Conservation (phyloP, 1,284 basidiomycete species). For the Rhodotorula sp. region DNA sequence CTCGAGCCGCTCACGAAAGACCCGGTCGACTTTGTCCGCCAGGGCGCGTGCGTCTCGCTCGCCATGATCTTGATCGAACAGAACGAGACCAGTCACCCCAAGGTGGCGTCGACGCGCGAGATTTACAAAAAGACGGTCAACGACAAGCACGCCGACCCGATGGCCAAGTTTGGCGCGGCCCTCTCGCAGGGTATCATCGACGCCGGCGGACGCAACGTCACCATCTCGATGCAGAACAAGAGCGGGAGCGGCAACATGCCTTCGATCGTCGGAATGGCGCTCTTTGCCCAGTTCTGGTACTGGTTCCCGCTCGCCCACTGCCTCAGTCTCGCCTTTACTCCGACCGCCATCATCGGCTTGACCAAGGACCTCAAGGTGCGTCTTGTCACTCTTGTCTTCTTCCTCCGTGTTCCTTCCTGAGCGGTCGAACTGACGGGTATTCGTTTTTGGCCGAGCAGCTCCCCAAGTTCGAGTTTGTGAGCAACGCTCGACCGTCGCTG, state of each 20-base stretch:
- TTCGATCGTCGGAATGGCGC: slow-evolving; percentile 89
- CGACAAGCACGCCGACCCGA: slow-evolving; percentile 95
- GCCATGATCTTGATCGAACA: slow-evolving; percentile 96
- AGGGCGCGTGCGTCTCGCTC: slow-evolving; percentile 91
- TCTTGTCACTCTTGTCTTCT: not conserved
- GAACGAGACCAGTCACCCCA: slow-evolving; percentile 81
- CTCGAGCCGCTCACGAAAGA: slow-evolving; percentile 96
- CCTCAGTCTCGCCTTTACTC: slow-evolving; percentile 84
- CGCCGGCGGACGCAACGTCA: slow-evolving; percentile 91
- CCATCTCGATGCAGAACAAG: slow-evolving; percentile 84
- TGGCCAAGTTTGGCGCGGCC: slow-evolving; percentile 93
- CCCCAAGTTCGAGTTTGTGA: slow-evolving; percentile 84
- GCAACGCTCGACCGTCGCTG: slow-evolving; percentile 73
- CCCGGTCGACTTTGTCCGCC: slow-evolving; percentile 92
- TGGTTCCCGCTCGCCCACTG: slow-evolving; percentile 98
- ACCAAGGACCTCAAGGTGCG: slow-evolving; percentile 76
- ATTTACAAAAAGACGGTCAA: slow-evolving; percentile 82
- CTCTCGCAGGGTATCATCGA: slow-evolving; percentile 94
- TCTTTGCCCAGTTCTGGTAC: slow-evolving; percentile 99
- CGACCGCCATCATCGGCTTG: slow-evolving; percentile 88
- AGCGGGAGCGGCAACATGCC: slow-evolving; percentile 87
- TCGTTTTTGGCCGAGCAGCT: slow-evolving; percentile 55
- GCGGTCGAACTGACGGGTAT: not conserved
- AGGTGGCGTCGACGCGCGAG: slow-evolving; percentile 72
- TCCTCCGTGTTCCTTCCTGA: too few species aligned